phyloP scores from a whole-genome alignment of 495 filamentous ascomycete species.

The Penicillium bialowiezense region DNA sequence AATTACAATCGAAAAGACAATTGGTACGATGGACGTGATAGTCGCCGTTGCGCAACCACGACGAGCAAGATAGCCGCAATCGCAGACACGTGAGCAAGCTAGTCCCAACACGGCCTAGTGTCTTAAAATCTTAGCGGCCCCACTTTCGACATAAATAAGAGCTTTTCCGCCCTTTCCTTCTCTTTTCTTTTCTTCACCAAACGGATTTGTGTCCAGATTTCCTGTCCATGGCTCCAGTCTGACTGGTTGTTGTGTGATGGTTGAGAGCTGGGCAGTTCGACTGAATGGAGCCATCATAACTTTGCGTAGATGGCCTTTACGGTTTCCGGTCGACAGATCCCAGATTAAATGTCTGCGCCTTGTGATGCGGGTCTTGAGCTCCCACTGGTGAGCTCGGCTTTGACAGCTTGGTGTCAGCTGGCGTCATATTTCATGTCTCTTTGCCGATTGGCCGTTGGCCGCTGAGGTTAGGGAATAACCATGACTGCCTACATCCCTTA shows the following conservation, averaged over 20 bases:
- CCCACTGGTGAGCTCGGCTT: slow-evolving; percentile 71
- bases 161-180: slow-evolving; percentile 24
- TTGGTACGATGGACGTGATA: not conserved
- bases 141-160: slow-evolving; percentile 29
- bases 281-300: slow-evolving; percentile 73
- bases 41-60: not conserved
- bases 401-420: slow-evolving; percentile 54
- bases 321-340: slow-evolving; percentile 92
- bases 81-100: slow-evolving; percentile 11
- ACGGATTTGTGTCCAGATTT: slow-evolving; percentile 83
- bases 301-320: slow-evolving; percentile 62
- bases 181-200: slow-evolving; percentile 47
- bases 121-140: slow-evolving; percentile 16
- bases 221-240: slow-evolving; percentile 54
- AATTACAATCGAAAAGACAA: no score
- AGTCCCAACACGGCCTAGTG: slow-evolving; percentile 19
- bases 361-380: slow-evolving; percentile 60
- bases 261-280: slow-evolving; percentile 83
- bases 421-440: slow-evolving; percentile 85
- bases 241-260: slow-evolving; percentile 54
- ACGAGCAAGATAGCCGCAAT: slow-evolving; percentile 11
- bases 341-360: slow-evolving; percentile 60
- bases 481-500: slow-evolving; percentile 69
- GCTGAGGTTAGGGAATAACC: slow-evolving; percentile 83
- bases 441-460: slow-evolving; percentile 77